A percentile compares a stretch with the other conserved stretches of the same genome.
Evolutionary conservation across 805 yeast species (phyloP).

Genomic region (Teunomyces pallodes): DNA sequence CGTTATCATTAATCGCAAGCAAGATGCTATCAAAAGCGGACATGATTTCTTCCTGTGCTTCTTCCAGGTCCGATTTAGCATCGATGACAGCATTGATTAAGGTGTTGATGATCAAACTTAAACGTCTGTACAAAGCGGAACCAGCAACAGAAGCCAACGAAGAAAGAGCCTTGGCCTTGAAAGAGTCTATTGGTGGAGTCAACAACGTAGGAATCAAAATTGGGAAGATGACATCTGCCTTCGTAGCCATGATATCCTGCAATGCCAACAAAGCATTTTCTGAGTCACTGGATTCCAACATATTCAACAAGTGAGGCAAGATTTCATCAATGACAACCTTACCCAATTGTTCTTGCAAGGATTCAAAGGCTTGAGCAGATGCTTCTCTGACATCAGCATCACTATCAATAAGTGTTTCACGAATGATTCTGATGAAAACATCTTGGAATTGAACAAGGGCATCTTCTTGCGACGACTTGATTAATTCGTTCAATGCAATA

Average conservation of each 20-base stretch:
- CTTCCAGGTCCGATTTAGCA: constrained; percentile 32
- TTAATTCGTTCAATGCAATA: constrained; percentile 83
- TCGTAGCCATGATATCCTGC: constrained; percentile 87
- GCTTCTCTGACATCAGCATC: constrained; percentile 77
- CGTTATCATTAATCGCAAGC: constrained; percentile 68
- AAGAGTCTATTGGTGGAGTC: constrained; percentile 74
- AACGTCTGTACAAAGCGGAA: constrained; percentile 66
- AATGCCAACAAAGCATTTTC: constrained; percentile 83
- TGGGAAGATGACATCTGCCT: constrained; percentile 91
- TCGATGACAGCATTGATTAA: constrained; percentile 60
- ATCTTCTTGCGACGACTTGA: constrained; percentile 66
- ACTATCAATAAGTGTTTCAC: constrained; percentile 75
- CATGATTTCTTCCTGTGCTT: constrained; percentile 41
- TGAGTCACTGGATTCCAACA: constrained; percentile 54
- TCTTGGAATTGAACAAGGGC: constrained; percentile 64
- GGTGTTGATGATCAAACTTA: constrained; percentile 70
- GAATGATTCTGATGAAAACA: constrained; percentile 68
- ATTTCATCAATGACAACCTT: constrained; percentile 84
- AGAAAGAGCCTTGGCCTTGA: constrained; percentile 85
- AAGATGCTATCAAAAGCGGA: constrained; percentile 67
- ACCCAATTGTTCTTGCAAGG: constrained; percentile 78
- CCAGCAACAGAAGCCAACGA: constrained; percentile 91
- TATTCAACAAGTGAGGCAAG: constrained; percentile 74
- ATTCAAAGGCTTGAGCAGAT: constrained; percentile 89
- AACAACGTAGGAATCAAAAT: constrained; percentile 83